phyloP scores from a whole-genome alignment of 148 eudicot genomes.

The Heliamphora exappendiculata region DNA sequence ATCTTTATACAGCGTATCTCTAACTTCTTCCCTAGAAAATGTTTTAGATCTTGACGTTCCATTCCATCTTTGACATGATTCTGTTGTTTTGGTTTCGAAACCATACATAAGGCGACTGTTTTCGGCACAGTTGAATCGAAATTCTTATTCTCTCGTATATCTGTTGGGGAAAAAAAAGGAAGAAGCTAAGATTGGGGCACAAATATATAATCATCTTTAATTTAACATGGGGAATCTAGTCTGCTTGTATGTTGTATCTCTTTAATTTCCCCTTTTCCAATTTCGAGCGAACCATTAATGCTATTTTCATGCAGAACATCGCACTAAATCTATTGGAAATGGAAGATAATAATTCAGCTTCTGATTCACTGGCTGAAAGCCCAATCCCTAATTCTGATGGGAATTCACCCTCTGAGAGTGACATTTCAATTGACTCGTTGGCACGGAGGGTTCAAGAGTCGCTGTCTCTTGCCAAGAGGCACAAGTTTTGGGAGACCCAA shows the following conservation, averaged over 20 bases:
- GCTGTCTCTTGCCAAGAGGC: slow-evolving; percentile 44
- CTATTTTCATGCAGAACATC: slow-evolving; percentile 6
- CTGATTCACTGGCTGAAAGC: slow-evolving; percentile 21
- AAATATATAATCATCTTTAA: no score
- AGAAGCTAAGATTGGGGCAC: no score
- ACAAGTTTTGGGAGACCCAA: slow-evolving; percentile 77
- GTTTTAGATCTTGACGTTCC: not conserved
- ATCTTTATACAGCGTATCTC: not conserved
- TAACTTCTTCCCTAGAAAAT: not conserved
- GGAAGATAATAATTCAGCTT: slow-evolving; percentile 33
- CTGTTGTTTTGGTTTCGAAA: not conserved
- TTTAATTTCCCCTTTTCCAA: not conserved
- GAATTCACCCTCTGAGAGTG: slow-evolving; percentile 27
- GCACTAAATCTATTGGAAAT: slow-evolving; percentile 13
- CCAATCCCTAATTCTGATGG: slow-evolving; percentile 23
- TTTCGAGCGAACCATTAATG: not conserved
- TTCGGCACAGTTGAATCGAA: not conserved
- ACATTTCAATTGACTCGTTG: slow-evolving; percentile 30
- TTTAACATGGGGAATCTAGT: no score
- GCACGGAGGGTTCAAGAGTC: slow-evolving; percentile 55
- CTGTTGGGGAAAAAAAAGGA: not conserved
- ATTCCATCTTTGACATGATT: not conserved
- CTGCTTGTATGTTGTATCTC: no score
- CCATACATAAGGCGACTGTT: no score
- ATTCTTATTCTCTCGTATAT: not conserved